These are phyloP conservation scores for Penicillium freii DNA, from an alignment of 2,329 filamentous ascomycete genomes.

Conservation along the genomic window DNA sequence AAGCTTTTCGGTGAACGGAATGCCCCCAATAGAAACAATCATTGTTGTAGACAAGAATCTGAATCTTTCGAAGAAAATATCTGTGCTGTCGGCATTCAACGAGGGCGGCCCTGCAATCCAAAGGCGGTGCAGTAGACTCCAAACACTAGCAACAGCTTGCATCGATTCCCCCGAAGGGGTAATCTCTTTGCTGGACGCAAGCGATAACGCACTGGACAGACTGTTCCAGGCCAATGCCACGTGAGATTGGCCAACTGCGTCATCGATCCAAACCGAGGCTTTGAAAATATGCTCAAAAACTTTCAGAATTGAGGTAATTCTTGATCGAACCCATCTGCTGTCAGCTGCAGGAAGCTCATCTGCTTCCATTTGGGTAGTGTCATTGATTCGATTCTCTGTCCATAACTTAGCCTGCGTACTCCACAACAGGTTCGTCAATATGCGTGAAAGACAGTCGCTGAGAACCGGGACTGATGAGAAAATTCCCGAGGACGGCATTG, in stretches of 20 bases:
- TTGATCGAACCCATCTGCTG: conserved; percentile 79
- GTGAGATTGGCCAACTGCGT: conserved; percentile 39
- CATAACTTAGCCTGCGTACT: conserved; percentile 58
- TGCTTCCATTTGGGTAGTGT: conserved; percentile 57
- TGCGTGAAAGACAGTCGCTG: conserved; percentile 60
- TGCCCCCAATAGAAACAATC: conserved; percentile 50
- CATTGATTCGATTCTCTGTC: conserved; percentile 69
- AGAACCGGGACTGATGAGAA: conserved; percentile 52
- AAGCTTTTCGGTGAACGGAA: conserved; percentile 52
- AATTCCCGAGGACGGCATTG: conserved; percentile 60
- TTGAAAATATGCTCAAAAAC: conserved; percentile 56
- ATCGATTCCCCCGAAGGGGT: conserved; percentile 82
- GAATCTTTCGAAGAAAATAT: conserved; percentile 50
- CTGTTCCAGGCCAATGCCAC: conserved; percentile 61
- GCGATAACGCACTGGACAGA: conserved; percentile 60
- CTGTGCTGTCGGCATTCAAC: conserved; percentile 34
- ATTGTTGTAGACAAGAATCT: conserved; percentile 52
- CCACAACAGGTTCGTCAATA: conserved; percentile 69
- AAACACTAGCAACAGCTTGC: conserved; percentile 69
- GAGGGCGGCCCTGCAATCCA: conserved; percentile 59
- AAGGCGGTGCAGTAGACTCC: conserved; percentile 66
- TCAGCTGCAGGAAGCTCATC: conserved; percentile 84
- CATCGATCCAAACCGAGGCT: conserved; percentile 49
- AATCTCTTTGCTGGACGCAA: conserved; percentile 75
- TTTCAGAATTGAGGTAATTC: conserved; percentile 63